Base-by-base conservation (phyloP, 106 monocot genomes). In the Dactylorhiza incarnata region DNA sequence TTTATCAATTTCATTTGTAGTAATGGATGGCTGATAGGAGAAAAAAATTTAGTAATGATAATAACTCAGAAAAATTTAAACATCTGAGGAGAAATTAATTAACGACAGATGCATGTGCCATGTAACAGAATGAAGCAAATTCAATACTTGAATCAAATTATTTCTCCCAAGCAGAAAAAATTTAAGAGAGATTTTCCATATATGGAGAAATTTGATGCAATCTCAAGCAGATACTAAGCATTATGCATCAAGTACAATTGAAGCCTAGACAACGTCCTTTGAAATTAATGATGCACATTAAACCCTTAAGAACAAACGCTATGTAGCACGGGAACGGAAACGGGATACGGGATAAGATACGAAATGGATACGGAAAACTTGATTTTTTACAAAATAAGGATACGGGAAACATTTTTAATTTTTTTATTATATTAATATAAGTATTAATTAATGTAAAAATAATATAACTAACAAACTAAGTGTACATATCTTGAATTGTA, bases 1-100 rank as follows among this genome's bases (percentile, higher is more conserved):
- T 85, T 84, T 90, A 82, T 99, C 99, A 81, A 99, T 99, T 88
- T 99, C 99, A 78, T 99, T 92, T 75, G 99, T 99, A 69, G 99
- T 99, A 81, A 99, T 76, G 76, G 99, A 91, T 82, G 94, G 94
- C 99, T 99, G 88, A 79, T 65, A 74, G 80, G 15, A 82, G 44
- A 76, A 22, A 73, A 24, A 71, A 49, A 48, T 72, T 49, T n/a
- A 48, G 49, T 72, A 0, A 4, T 20, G 49, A 10, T 49, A 45
- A 69, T 49, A 49, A 49, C 10, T 72, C 11, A 72, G 22, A 8
- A 20, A 48, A 72, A 48, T 10, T 49, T 16, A 49, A 72, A 46
- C 43, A 72, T 49, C 43, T 49, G 19, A 48, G 0, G 23, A 49
- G n/a, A 69, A 45, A 69, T 6, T 16, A 46, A 69, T 44, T 24